Evolutionary conservation across 495 filamentous ascomycete genomes (phyloP).

Genomic region (Filosporella fistucella): DNA sequence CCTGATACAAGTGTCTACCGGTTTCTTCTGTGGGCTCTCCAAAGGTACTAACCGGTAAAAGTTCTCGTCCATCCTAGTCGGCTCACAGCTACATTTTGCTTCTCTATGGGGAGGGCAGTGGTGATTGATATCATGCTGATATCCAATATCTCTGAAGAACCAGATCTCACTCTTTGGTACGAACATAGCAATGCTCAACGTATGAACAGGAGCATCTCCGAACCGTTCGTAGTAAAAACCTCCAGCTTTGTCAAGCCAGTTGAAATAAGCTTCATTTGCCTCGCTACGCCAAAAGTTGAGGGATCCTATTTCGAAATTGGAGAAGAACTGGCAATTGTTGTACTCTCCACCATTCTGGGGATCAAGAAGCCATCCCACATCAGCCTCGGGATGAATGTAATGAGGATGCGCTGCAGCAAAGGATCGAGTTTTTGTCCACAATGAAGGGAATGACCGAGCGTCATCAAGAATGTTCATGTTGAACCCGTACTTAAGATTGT

Average conservation of each 20-base stretch:
- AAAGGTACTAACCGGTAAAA: slow-evolving; percentile 47
- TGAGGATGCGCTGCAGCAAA: slow-evolving; percentile 43
- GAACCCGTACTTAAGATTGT: slow-evolving; percentile 66
- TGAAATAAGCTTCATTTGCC: slow-evolving; percentile 52
- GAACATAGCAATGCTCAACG: slow-evolving; percentile 46
- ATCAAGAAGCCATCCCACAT: slow-evolving; percentile 44
- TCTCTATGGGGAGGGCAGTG: slow-evolving; percentile 29
- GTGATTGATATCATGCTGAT: slow-evolving; percentile 47
- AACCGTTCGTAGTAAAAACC: slow-evolving; percentile 62
- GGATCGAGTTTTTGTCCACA: slow-evolving; percentile 39
- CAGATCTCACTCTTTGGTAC: slow-evolving; percentile 38
- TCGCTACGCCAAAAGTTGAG: slow-evolving; percentile 54
- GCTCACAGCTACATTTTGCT: slow-evolving; percentile 36
- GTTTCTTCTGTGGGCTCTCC: slow-evolving; percentile 46
- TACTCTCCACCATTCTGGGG: slow-evolving; percentile 21
- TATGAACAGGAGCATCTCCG: slow-evolving; percentile 63
- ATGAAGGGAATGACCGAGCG: slow-evolving; percentile 41
- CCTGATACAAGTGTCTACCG: slow-evolving; percentile 44
- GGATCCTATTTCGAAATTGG: slow-evolving; percentile 61
- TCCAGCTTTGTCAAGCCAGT: slow-evolving; percentile 50
- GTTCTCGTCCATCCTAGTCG: slow-evolving; percentile 43
- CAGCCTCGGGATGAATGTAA: slow-evolving; percentile 43
- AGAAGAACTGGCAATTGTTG: slow-evolving; percentile 52
- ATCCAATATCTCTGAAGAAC: slow-evolving; percentile 51
- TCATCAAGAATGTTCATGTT: slow-evolving; percentile 53